Conservation (phyloP, 257 asterid species). For the Solanum chiquidenum region DNA sequence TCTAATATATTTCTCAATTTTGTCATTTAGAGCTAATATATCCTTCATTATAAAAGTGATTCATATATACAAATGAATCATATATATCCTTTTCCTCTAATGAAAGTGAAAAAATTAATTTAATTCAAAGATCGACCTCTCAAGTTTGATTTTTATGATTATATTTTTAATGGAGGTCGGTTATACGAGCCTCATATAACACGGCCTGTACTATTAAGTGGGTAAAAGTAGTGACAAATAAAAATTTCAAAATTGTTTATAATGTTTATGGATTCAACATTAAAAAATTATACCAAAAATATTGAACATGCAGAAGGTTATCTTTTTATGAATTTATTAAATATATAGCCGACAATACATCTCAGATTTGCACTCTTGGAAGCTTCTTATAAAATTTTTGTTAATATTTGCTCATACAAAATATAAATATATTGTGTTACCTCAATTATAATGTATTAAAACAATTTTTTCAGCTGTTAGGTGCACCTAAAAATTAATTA, state of each 20-base stretch:
- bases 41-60: fast-evolving
- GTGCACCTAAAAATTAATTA: not conserved
- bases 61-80: too few relatives aligned
- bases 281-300: not conserved
- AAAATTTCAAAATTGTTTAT: not conserved
- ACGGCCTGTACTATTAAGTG: not conserved
- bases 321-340: not conserved
- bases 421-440: not conserved
- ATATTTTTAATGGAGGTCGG: not conserved
- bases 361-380: not conserved
- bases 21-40: too few relatives aligned
- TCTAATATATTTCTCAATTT: too few relatives aligned
- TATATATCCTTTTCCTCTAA: too few relatives aligned
- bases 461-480: not conserved
- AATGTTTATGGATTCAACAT: not conserved
- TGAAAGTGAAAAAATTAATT: too few relatives aligned
- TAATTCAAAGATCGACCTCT: not conserved
- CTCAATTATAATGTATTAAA: not conserved
- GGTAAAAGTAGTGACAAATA: not conserved
- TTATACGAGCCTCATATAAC: not conserved
- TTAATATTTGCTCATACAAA: not conserved
- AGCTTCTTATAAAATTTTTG: not conserved
- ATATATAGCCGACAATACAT: not conserved
- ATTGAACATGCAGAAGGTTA: not conserved
- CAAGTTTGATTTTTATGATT: too few relatives aligned